phyloP scores from a whole-genome alignment of 73 alveolate species.

The Tetrahymena elliotti region DNA sequence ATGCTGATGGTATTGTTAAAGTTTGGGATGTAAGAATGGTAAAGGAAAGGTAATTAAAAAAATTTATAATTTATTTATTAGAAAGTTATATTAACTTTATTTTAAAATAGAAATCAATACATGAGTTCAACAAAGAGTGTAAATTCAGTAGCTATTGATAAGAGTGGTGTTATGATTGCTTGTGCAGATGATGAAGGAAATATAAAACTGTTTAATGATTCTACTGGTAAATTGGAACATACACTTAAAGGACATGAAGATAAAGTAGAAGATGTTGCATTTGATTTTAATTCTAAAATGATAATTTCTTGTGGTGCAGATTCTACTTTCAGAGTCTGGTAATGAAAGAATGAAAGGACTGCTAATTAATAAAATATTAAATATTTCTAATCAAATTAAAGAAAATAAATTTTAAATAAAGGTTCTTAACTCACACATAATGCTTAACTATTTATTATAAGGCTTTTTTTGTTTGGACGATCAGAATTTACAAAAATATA shows the following conservation, averaged over 20 bases:
- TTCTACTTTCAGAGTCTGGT: slow-evolving; percentile 96
- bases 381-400: no score
- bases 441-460: no score
- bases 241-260: slow-evolving; percentile 96
- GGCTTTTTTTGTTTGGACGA: not conserved
- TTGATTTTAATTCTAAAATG: slow-evolving; percentile 87
- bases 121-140: slow-evolving; percentile 96
- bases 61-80: not conserved
- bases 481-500: not conserved
- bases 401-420: no score
- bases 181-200: slow-evolving; percentile 93
- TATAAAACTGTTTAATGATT: slow-evolving; percentile 63
- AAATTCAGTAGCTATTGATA: slow-evolving; percentile 90
- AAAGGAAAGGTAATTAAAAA: slow-evolving; percentile 62
- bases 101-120: slow-evolving; percentile 37
- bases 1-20: slow-evolving; percentile 98
- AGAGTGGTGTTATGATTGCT: slow-evolving; percentile 79
- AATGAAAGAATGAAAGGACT: slow-evolving; percentile 46
- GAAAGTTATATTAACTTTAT: not conserved
- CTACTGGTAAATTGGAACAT: slow-evolving; percentile 50
- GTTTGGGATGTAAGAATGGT: slow-evolving; percentile 99
- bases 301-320: slow-evolving; percentile 93
- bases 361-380: not conserved
- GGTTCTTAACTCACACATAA: not conserved
- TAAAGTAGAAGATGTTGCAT: slow-evolving; percentile 90